Base-by-base conservation (phyloP, 345 rosid species). In the Sisymbrium altissimum region DNA sequence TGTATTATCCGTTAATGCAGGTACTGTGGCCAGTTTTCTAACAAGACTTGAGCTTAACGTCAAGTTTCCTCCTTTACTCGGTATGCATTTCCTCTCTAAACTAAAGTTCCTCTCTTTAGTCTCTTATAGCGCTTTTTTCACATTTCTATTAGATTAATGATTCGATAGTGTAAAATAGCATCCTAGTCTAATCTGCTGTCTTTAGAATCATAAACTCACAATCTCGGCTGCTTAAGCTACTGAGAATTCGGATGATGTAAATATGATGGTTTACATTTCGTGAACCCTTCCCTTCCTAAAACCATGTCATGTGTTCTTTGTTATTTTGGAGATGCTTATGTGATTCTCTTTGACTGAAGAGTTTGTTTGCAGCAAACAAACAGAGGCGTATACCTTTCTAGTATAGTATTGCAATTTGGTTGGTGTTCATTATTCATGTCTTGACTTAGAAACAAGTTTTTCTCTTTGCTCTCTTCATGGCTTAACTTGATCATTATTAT, bases 11-110 rank as follows among this genome's bases (percentile, higher is more conserved):
- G 18, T n/a, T 33, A 14, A n/a, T 50, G 49, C 60, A 60, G 60
- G 9, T 45, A n/a, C n/a, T n/a, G n/a, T n/a, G n/a, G n/a, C n/a
- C n/a, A n/a, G n/a, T n/a, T n/a, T n/a, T 65, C 25, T 12, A 36
- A 36, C 50, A 46, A 57, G 30, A 7, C 43, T 57, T 44, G 73
- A 70, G 73, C 66, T 57, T 32, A 57, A 21, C 45, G 15, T 45
- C 27, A 33, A 44, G 64, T 33, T 55, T 55, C 39, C 21, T 44
- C 39, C 40, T 64, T 64, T 6, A 54, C 12, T 55, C 3, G 57
- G 21, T 50, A 25, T 21, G 66, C 45, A 32, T 56, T 30, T 36
- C 4, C 14, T 38, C 29, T 43, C 27, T 17, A 27, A 9, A 7
- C n/a, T n/a, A n/a, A n/a, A n/a, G n/a, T n/a, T n/a, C n/a, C n/a